Evolutionary conservation across 2,329 filamentous ascomycete genomes (phyloP), one percentile per base, ranked within the genome.

Genomic region (Hypocrella siamensis): DNA sequence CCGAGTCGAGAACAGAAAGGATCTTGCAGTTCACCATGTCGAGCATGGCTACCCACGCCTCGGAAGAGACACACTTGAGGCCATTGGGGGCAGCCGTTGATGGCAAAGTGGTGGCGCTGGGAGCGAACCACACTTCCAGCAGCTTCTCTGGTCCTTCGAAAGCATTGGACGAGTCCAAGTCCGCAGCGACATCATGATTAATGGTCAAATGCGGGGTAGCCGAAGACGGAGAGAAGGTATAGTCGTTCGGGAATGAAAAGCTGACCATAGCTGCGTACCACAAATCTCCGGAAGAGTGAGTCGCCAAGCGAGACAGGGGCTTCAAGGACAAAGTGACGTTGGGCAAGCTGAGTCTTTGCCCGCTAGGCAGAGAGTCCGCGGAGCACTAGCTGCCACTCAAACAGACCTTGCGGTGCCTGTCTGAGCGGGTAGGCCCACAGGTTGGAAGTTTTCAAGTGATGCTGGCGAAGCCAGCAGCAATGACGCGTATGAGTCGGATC

Each of bases 21-120:
- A 98, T 85, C 63, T 98, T 90, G 75, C 90, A 98, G 55, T 94
- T 93, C 59, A 98, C 90, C 50, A 94, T 70, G 53, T 98, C 90
- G 37, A 98, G 72, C 90, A 98, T 94, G 36, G 76, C 77, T 56
- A 92, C 92, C 90, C 90, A 98, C 31, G 73, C 76, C 32, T 93
- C 81, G 35, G 75, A 67, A 14, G 79, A 65, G 21, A 98, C 85
- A 6, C 76, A 73, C 64, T 96, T 96, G 51, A 98, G 63, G 17
- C 90, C 90, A 52, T 74, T 65, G 14, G 78, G 74, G 40, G 75
- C 71, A 34, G 76, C 76, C 32, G 75, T 70, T 4, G 73, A 60
- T 14, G 85, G 79, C 25, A 93, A 67, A 38, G 76, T 66, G 41
- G 72, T 65, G 31, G 85, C 69, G 46, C 80, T 82, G 17, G 86